These are phyloP conservation scores for Phoenix roebelenii DNA, from an alignment of 176 grass and related monocot species.

Conservation along the genomic window DNA sequence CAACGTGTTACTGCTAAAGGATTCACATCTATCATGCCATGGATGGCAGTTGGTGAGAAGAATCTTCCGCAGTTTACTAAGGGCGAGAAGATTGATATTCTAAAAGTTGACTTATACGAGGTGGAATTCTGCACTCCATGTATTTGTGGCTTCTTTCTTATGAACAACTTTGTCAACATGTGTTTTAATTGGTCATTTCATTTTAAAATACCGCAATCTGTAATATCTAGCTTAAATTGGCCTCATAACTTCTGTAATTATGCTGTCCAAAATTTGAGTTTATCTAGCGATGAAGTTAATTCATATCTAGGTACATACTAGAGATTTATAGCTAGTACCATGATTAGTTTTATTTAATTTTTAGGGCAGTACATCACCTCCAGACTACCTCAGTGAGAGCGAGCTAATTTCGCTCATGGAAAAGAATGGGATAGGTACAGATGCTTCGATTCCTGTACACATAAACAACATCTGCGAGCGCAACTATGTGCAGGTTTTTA, in stretches of 20 bases:
- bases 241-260: no score
- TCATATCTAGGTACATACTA: no score
- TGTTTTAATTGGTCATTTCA: no score
- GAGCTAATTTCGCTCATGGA: conserved; percentile 98
- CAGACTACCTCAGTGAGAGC: conserved; percentile 96
- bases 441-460: conserved; percentile 97
- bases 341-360: conserved; percentile 5
- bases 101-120: conserved; percentile 85
- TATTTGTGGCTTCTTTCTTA: no score
- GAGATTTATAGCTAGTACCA: no score
- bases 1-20: conserved; percentile 67
- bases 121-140: conserved; percentile 23
- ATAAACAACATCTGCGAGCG: conserved; percentile 92
- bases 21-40: conserved; percentile 98
- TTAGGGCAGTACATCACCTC: conserved; percentile 74
- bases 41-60: conserved; percentile 74
- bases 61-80: conserved; percentile 65
- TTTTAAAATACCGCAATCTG: no score
- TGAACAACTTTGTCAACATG: no score
- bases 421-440: conserved; percentile 90
- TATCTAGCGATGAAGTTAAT: no score
- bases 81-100: conserved; percentile 46
- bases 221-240: no score
- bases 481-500: conserved; percentile 87
- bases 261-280: no score